These are phyloP conservation scores for Aphanomyces cochlioides DNA, from an alignment of 352 stramenopile genomes.

Conservation along the genomic window DNA sequence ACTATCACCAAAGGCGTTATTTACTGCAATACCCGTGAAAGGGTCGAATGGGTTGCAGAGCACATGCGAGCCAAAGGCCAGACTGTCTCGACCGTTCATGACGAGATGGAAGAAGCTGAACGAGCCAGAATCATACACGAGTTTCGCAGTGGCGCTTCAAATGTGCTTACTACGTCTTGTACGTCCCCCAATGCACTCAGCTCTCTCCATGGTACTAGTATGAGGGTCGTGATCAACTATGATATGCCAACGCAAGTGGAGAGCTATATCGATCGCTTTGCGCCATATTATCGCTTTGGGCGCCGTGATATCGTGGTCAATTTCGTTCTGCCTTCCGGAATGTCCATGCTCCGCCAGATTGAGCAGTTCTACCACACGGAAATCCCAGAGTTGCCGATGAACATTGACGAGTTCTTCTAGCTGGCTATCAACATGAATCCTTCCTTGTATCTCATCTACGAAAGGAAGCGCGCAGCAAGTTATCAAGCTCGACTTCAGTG, in stretches of 20 bases:
- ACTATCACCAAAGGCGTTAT: slow-evolving; percentile 99
- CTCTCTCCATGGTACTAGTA: slow-evolving; percentile 99
- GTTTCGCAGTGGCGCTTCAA: slow-evolving; percentile 98
- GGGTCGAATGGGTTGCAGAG: slow-evolving; percentile 99
- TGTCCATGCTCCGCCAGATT: slow-evolving; percentile 98
- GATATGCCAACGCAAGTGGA: slow-evolving; percentile 99
- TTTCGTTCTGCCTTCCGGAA: slow-evolving; percentile 98
- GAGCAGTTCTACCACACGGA: slow-evolving; percentile 99
- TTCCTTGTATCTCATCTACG: background rate
- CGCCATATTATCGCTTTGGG: slow-evolving; percentile 98
- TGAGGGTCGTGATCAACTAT: slow-evolving; percentile 99
- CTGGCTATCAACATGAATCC: background rate
- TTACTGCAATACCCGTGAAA: slow-evolving; percentile 99
- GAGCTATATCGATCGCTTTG: slow-evolving; percentile 99
- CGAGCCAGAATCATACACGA: slow-evolving; percentile 99
- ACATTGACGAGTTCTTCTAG: slow-evolving; percentile 99
- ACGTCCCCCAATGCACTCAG: slow-evolving; percentile 88
- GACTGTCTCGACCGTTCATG: slow-evolving; percentile 99
- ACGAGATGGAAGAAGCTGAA: slow-evolving; percentile 99
- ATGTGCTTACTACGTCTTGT: slow-evolving; percentile 99
- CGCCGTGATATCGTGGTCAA: slow-evolving; percentile 99
- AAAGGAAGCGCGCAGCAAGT: too few species aligned
- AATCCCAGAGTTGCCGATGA: slow-evolving; percentile 99
- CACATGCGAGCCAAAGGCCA: slow-evolving; percentile 99
- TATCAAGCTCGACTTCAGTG: too few species aligned